Conservation (phyloP, 2,329 filamentous ascomycete genomes). For the Colletotrichum sp. region DNA sequence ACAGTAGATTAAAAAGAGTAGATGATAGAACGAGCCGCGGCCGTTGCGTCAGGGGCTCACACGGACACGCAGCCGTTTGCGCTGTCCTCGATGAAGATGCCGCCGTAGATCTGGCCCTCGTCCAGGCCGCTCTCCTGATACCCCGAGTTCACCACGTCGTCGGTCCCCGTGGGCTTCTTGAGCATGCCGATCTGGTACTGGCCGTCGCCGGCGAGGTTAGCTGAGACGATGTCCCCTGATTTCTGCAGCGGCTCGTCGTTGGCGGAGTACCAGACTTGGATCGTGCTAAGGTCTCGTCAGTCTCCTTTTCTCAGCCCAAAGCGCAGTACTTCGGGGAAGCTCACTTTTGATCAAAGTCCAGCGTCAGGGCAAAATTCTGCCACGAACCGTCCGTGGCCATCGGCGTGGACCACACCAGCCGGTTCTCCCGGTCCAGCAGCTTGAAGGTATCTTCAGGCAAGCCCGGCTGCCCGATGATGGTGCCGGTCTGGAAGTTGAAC, state of each 20-base stretch:
- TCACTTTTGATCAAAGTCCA: constrained; percentile 23
- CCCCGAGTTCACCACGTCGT: constrained; percentile 54
- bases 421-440: constrained; percentile 19
- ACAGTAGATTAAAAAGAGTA: neutral
- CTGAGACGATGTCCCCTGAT: neutral
- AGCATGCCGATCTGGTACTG: constrained; percentile 60
- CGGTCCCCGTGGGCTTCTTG: constrained; percentile 60
- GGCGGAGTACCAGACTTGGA: constrained; percentile 23
- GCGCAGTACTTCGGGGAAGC: neutral
- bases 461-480: constrained; percentile 28
- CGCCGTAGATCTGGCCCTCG: constrained; percentile 56
- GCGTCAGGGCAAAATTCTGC: constrained; percentile 25
- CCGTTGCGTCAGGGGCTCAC: constrained; percentile 15
- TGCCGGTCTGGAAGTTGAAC: constrained; percentile 41
- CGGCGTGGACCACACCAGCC: constrained; percentile 21
- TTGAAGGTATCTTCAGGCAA: constrained; percentile 16
- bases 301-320: neutral
- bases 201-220: constrained; percentile 1
- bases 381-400: constrained; percentile 15
- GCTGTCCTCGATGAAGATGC: constrained; percentile 55
- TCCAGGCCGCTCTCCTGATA: constrained; percentile 51
- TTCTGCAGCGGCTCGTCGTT: constrained; percentile 5
- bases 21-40: neutral
- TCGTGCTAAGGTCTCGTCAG: constrained; percentile 1
- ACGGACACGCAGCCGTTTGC: constrained; percentile 45